phyloP scores from a whole-genome alignment of 345 rosid species.

The Streptanthus diversifolius region DNA sequence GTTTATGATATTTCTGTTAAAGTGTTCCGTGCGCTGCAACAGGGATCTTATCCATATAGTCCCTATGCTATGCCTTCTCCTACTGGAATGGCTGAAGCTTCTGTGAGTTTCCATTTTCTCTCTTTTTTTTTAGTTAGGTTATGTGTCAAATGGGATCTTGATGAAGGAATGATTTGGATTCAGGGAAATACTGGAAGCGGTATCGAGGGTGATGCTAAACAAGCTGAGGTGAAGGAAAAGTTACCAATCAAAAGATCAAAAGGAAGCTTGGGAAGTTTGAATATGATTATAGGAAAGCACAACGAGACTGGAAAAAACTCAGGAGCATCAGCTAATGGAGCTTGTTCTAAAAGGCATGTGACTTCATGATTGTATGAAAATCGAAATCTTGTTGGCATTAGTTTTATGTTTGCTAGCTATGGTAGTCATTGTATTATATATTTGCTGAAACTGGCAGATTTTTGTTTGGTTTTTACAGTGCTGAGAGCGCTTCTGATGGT shows the following conservation, averaged over 20 bases:
- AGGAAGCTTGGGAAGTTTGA: conserved; percentile 96
- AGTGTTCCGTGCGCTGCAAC: conserved; percentile 12
- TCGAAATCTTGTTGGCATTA: not conserved
- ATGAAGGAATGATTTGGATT: conserved; percentile 23
- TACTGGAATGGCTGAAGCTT: conserved; percentile 78
- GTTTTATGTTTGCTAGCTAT: not conserved
- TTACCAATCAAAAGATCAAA: conserved; percentile 95
- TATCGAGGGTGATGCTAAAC: conserved; percentile 65
- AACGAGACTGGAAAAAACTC: conserved; percentile 62
- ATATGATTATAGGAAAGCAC: conserved; percentile 77
- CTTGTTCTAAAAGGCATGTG: conserved; percentile 74
- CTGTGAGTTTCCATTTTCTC: conserved; percentile 43
- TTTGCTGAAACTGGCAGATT: conserved; percentile 26
- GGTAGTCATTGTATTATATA: not conserved
- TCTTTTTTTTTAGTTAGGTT: conserved; percentile 1
- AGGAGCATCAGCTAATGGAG: conserved; percentile 78
- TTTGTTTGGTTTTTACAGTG: conserved; percentile 45
- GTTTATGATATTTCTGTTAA: conserved; percentile 5
- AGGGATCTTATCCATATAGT: conserved; percentile 97
- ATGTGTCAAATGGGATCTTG: conserved; percentile 15
- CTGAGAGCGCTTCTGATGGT: conserved; percentile 86
- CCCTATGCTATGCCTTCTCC: conserved; percentile 93
- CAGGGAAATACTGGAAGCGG: conserved; percentile 73
- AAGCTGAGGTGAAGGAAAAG: conserved; percentile 81
- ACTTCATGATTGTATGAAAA: conserved; percentile 11